These are phyloP conservation scores for Globisporangium cederbergense DNA, from an alignment of 352 stramenopile genomes.

Conservation along the genomic window DNA sequence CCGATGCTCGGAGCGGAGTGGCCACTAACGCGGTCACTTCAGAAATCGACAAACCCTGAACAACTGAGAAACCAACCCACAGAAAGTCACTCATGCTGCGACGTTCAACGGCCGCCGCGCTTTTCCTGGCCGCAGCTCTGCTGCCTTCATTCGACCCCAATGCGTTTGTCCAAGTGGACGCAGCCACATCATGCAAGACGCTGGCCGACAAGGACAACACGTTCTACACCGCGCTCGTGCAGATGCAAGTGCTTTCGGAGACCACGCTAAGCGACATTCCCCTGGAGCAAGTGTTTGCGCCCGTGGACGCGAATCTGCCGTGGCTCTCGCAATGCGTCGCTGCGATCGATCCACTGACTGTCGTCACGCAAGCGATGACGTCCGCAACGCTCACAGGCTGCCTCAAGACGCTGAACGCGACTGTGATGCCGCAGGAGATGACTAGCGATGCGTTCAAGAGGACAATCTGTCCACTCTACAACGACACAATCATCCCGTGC, in stretches of 20 bases:
- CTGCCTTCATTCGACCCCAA: not conserved
- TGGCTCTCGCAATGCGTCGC: constrained; percentile 44
- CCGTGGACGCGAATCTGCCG: constrained; percentile 26
- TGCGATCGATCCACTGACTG: constrained; percentile 24
- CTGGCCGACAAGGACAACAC: constrained; percentile 21
- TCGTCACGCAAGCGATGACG: constrained; percentile 17
- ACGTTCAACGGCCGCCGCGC: not conserved
- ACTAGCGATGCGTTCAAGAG: constrained; percentile 12
- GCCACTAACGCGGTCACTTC: too few relatives aligned
- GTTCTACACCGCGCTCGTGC: constrained; percentile 12
- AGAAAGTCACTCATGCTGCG: not conserved
- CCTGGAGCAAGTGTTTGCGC: constrained; percentile 18
- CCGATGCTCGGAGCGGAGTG: too few relatives aligned
- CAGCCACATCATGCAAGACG: constrained; percentile 18
- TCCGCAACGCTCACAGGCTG: constrained; percentile 26
- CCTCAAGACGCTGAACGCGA: constrained; percentile 20
- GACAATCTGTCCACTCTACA: constrained; percentile 25
- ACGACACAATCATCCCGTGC: constrained; percentile 33
- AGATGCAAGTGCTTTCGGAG: not conserved
- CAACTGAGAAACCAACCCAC: too few relatives aligned
- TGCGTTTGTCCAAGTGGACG: not conserved
- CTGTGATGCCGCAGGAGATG: constrained; percentile 11
- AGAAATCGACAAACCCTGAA: not conserved
- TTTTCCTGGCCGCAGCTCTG: not conserved
- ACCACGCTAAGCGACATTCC: constrained; percentile 12